Evolutionary conservation across 371 early-diverging fungal genomes (phyloP).

Genomic region (Smittium culicis): DNA sequence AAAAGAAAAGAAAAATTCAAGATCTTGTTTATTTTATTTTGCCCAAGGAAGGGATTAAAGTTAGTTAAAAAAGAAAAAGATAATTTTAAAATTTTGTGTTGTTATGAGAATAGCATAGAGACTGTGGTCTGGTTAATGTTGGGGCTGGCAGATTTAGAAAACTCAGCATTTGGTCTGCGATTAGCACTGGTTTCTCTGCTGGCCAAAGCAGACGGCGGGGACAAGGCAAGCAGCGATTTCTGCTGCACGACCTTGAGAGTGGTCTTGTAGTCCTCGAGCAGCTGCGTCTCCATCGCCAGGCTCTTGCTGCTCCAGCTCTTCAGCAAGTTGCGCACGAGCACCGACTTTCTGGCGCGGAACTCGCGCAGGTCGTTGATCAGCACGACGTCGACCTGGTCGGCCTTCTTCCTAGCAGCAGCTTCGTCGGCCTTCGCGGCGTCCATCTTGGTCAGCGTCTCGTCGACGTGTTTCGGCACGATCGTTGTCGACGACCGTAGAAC

Average conservation of each 20-base stretch:
- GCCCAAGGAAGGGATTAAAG: too few relatives aligned
- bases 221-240: too few relatives aligned
- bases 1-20: too few relatives aligned
- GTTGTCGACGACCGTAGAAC: conserved; percentile 27
- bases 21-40: too few relatives aligned
- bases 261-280: conserved; percentile 19
- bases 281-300: conserved; percentile 26
- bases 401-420: conserved; percentile 18
- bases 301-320: conserved; percentile 21
- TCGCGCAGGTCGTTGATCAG: conserved; percentile 22
- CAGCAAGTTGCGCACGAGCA: conserved; percentile 21
- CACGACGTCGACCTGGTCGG: conserved; percentile 23
- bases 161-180: too few relatives aligned
- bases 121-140: neutral
- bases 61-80: too few relatives aligned
- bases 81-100: neutral
- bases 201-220: too few relatives aligned
- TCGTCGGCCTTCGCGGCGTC: conserved; percentile 25
- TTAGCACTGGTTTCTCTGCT: too few relatives aligned
- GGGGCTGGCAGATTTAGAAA: too few relatives aligned
- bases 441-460: conserved; percentile 28
- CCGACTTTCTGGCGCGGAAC: conserved; percentile 21
- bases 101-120: neutral
- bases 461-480: conserved; percentile 24
- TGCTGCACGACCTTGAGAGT: conserved; percentile 15